Evolutionary conservation across 2,329 filamentous ascomycete genomes (phyloP), one percentile per base, ranked within the genome.

Genomic region (Zymoseptoria pseudotritici): DNA sequence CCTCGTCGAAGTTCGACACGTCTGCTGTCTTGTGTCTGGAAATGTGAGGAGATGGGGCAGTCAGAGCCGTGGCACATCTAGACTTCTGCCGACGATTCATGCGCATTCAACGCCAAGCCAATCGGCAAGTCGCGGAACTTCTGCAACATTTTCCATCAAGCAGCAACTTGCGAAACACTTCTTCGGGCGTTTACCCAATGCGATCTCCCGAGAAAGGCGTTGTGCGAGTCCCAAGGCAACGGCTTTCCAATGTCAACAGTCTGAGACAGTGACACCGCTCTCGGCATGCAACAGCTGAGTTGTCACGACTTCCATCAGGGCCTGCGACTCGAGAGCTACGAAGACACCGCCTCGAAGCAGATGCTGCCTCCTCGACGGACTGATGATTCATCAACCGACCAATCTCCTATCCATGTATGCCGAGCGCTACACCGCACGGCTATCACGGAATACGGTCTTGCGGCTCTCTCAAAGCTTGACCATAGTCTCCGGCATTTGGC

Each of bases 401-500:
- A 13, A 46, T 13, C 13, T 46, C 2, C 36, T 46, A 17, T 17
- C 17, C 13, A 17, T n/a, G 11, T 6, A 13, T 17, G 5, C 13
- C 36, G 13, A 46, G 13, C 17, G 5, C 19, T 52, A 19, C 6
- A 19, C 22, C 50, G 13, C 50, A 21, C 9, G 8, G 8, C 50
- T 24, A 11, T 36, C 57, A 62, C 17, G 58, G 58, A 13, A 62
- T 55, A 13, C 46, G 42, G 13, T 67, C 63, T 53, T 53, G 24
- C 6, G 73, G 24, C 17, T 61, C 56, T 6, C 65, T 57, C 56
- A 69, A 57, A 9, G 79, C 82, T 65, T 79, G 82, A 0, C 89
- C 89, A 70, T 92, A 92, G 70, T 93, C 89, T 0, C 89, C 89
- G 0, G 77, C 84, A 71, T 93, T 92, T 0, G 89, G 89, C 31